phyloP scores from a whole-genome alignment of 2,329 filamentous ascomycete species.

The Lojkania enalia region DNA sequence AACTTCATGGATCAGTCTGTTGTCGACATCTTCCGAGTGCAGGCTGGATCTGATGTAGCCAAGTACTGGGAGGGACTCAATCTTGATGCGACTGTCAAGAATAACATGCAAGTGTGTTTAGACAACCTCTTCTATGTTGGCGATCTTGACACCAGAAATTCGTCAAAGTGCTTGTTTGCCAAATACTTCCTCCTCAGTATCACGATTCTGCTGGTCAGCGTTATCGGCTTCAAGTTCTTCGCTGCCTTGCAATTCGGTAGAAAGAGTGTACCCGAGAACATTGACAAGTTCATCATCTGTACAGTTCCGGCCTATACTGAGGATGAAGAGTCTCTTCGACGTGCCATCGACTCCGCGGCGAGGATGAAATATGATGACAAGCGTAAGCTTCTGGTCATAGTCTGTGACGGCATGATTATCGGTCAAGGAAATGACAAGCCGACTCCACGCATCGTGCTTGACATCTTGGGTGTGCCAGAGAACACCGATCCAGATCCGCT shows the following conservation, averaged over 20 bases:
- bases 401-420: conserved; percentile 99
- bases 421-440: conserved; percentile 96
- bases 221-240: conserved; percentile 95
- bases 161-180: conserved; percentile 80
- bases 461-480: conserved; percentile 94
- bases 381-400: conserved; percentile 87
- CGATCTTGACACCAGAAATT: conserved; percentile 88
- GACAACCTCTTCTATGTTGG: conserved; percentile 96
- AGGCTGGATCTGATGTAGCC: conserved; percentile 77
- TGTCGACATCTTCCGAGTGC: conserved; percentile 73
- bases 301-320: conserved; percentile 98
- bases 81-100: conserved; percentile 60
- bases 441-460: conserved; percentile 92
- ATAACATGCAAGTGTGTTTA: conserved; percentile 77
- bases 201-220: conserved; percentile 74
- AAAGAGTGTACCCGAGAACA: conserved; percentile 90
- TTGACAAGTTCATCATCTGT: conserved; percentile 98
- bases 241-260: conserved; percentile 91
- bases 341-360: conserved; percentile 94
- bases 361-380: conserved; percentile 98
- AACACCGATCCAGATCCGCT: conserved; percentile 92
- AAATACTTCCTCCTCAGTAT: conserved; percentile 87
- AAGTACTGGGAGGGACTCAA: conserved; percentile 77
- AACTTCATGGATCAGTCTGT: conserved; percentile 83
- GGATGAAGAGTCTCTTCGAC: conserved; percentile 94